Evolutionary conservation across 139 green algal genomes (phyloP), one percentile per base, ranked within the genome.

Genomic region (Microglena sp.): DNA sequence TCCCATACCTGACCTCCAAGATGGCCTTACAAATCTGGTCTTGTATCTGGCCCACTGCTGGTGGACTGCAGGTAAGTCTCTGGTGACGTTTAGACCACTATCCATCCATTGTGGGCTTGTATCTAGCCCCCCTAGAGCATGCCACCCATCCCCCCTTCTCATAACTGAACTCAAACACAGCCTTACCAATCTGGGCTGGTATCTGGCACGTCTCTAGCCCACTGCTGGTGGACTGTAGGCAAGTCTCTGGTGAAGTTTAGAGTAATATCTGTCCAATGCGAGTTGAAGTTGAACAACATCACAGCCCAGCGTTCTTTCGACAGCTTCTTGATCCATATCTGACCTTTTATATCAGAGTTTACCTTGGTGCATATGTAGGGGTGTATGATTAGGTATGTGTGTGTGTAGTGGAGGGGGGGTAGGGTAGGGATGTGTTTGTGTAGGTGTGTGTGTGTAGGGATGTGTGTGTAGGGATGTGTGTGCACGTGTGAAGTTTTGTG

Each of bases 291-390:
- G 45, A 80, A 71, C 45, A 79, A 45, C 66, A 83, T 34, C 36
- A 70, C 31, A n/a, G 77, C 77, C 22, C 63, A 18, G 22, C 69
- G 56, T 15, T 55, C 66, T 43, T 64, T 72, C 22, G 65, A 57
- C 55, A 84, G 67, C 6, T 57, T 36, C 67, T 81, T 84, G 55
- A 60, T 35, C 77, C 77, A 84, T 18, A 84, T 60, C 46, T 69
- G 56, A 6, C 6, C 6, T 7, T 63, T 8, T 11, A 45, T 36
- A 29, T 29, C 56, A 63, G 56, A 11, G 56, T 11, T 43, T 36
- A 26, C 22, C 21, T n/a, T 15, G 21, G 50, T n/a, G 50, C 22
- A 27, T 30, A 18, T 50, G 40, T 50, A 18, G 11, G 40, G 11
- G 40, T 50, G 40, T 50, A 18, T 50, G 40, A 24, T 11, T 50